These are phyloP conservation scores for Pseudogymnoascus sp. DNA, from an alignment of 2,329 filamentous ascomycete genomes.

Conservation along the genomic window DNA sequence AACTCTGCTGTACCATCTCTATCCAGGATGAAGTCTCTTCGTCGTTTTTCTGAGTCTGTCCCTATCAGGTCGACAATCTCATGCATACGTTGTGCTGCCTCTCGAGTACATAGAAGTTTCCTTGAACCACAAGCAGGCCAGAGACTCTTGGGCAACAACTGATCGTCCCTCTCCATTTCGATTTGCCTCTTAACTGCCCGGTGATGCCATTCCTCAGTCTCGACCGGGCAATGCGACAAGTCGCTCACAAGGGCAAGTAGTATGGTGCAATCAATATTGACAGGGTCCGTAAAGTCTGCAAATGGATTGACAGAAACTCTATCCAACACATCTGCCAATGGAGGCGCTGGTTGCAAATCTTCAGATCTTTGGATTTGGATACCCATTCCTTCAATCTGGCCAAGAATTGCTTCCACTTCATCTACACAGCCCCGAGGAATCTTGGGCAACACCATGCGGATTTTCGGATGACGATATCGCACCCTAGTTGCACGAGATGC, in stretches of 20 bases:
- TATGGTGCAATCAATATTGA: conserved; percentile 56
- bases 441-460: conserved; percentile 53
- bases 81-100: conserved; percentile 54
- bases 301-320: conserved; percentile 32
- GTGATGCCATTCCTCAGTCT: conserved; percentile 26
- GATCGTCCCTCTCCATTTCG: conserved; percentile 49
- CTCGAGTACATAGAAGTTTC: conserved; percentile 50
- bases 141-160: conserved; percentile 49
- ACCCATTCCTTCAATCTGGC: conserved; percentile 43
- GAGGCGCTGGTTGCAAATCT: conserved; percentile 17
- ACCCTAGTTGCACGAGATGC: conserved; percentile 49
- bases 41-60: conserved; percentile 45
- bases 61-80: conserved; percentile 55
- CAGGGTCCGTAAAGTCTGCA: conserved; percentile 30
- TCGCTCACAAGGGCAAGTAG: conserved; percentile 61
- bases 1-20: conserved; percentile 18
- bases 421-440: conserved; percentile 40
- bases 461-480: conserved; percentile 48
- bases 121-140: conserved; percentile 50
- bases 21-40: conserved; percentile 47
- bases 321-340: conserved; percentile 18
- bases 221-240: conserved; percentile 34
- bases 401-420: conserved; percentile 48
- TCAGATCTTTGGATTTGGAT: conserved; percentile 25
- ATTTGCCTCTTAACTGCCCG: conserved; percentile 40